Evolutionary conservation across 2,329 filamentous ascomycete genomes (phyloP).

Genomic region (Didymellaceae sp.): DNA sequence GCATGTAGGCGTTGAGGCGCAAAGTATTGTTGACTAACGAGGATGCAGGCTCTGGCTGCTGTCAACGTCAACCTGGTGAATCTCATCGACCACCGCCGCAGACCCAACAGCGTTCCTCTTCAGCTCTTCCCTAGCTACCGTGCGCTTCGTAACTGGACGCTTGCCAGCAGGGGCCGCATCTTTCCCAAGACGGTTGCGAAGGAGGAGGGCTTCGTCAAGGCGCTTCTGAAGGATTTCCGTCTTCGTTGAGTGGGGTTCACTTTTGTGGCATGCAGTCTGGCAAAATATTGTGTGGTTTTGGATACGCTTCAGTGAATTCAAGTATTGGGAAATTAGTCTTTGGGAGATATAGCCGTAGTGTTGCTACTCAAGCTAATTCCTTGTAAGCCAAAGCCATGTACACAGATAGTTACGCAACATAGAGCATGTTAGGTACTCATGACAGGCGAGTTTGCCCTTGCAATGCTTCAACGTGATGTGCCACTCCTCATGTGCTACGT

Average conservation of each 20-base stretch:
- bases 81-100: slow-evolving; percentile 32
- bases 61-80: slow-evolving; percentile 33
- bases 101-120: slow-evolving; percentile 15
- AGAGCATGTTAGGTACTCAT: no score
- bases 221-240: slow-evolving; percentile 15
- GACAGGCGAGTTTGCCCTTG: no score
- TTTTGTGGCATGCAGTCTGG: neutral
- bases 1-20: slow-evolving; percentile 8
- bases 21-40: neutral
- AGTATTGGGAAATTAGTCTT: neutral
- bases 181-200: slow-evolving; percentile 33
- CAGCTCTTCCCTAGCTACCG: slow-evolving; percentile 21
- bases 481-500: no score
- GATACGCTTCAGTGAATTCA: no score
- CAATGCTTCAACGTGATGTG: no score
- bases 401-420: no score
- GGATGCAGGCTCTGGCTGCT: slow-evolving; percentile 20
- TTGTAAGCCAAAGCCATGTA: no score
- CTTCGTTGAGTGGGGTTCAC: neutral
- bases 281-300: neutral
- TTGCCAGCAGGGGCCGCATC: slow-evolving; percentile 9
- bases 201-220: slow-evolving; percentile 29
- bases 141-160: slow-evolving; percentile 20
- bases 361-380: no score
- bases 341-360: neutral